These are phyloP conservation scores for Magnolia sinica DNA, from an alignment of 164 flowering plant genomes.

Conservation along the genomic window DNA sequence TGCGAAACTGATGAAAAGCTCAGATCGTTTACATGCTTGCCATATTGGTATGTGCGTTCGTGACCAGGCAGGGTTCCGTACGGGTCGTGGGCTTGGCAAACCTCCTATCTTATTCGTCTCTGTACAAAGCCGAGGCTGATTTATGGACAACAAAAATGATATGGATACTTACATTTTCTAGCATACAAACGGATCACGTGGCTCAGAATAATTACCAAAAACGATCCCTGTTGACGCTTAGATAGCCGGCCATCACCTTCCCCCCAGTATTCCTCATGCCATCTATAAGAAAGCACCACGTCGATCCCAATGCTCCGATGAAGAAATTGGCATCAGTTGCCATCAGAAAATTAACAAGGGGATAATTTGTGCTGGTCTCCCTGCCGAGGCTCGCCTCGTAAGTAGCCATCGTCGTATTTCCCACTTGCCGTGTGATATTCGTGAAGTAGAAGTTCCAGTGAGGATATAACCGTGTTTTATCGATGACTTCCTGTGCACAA, in stretches of 20 bases:
- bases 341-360: conserved; percentile 74
- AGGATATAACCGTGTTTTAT: conserved; percentile 48
- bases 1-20: background rate
- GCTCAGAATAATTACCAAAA: conserved; percentile 46
- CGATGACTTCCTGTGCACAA: conserved; percentile 66
- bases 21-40: background rate
- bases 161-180: too few relatives aligned
- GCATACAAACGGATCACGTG: background rate
- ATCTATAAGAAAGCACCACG: conserved; percentile 95
- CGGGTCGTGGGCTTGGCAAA: background rate
- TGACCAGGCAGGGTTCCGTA: background rate
- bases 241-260: conserved; percentile 75
- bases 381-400: conserved; percentile 93
- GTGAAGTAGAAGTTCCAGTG: conserved; percentile 86
- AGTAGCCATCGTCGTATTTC: conserved; percentile 74
- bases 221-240: conserved; percentile 74
- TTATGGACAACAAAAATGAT: background rate
- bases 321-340: conserved; percentile 75
- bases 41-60: background rate
- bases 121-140: background rate
- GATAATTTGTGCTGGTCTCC: conserved; percentile 73
- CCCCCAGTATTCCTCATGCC: conserved; percentile 95
- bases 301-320: conserved; percentile 93
- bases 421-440: conserved; percentile 72
- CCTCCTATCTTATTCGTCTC: background rate